Evolutionary conservation across 2,329 filamentous ascomycete genomes (phyloP).

Genomic region (Botrytis byssoidea): DNA sequence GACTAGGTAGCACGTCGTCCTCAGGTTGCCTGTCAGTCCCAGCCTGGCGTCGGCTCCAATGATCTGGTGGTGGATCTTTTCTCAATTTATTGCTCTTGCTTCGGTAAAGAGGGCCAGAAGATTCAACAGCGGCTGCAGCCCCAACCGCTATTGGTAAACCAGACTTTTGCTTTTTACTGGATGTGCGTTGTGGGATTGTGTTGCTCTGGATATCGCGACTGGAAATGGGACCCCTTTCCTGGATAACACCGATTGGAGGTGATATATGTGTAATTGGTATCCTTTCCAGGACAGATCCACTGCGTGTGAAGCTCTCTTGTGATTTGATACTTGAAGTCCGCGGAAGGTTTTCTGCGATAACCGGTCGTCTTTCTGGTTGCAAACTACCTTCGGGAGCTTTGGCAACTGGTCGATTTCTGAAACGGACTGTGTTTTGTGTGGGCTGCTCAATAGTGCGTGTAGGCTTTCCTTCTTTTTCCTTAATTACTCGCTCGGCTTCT

Average conservation of each 20-base stretch:
- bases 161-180: constrained; percentile 61
- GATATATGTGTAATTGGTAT: constrained; percentile 27
- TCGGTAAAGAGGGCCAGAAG: constrained; percentile 43
- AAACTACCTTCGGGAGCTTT: constrained; percentile 29
- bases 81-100: constrained; percentile 58
- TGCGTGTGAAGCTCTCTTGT: constrained; percentile 40
- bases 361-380: constrained; percentile 30
- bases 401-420: constrained; percentile 36
- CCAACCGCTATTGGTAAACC: constrained; percentile 38
- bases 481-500: constrained; percentile 68
- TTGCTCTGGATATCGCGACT: not conserved
- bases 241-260: constrained; percentile 17
- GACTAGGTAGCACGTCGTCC: constrained; percentile 20
- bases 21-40: constrained; percentile 45
- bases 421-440: constrained; percentile 36
- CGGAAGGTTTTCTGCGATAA: constrained; percentile 37
- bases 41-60: constrained; percentile 46
- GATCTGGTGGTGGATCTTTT: constrained; percentile 56
- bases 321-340: constrained; percentile 40
- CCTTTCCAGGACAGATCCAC: constrained; percentile 36
- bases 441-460: constrained; percentile 34
- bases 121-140: constrained; percentile 23
- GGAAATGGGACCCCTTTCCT: constrained; percentile 18
- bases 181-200: constrained; percentile 47
- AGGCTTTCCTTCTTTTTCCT: constrained; percentile 53